phyloP scores from a whole-genome alignment of 352 stramenopile species.

The Hyaloperonospora brassicae region DNA sequence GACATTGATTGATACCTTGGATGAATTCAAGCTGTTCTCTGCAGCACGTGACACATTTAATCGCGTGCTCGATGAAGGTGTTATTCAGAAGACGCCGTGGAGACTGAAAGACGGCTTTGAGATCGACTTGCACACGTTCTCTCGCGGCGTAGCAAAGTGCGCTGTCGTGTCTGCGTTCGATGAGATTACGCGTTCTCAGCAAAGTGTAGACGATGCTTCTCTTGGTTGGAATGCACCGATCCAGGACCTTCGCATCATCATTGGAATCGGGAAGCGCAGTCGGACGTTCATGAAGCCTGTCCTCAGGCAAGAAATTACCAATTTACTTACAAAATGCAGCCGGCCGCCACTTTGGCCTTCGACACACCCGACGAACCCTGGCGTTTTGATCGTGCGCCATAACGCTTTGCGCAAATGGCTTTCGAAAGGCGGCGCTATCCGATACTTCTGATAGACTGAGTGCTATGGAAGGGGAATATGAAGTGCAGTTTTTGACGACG shows the following conservation, averaged over 20 bases:
- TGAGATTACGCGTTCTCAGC: constrained; percentile 27
- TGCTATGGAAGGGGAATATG: not conserved
- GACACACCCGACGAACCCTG: constrained; percentile 46
- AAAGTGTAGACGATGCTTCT: constrained; percentile 25
- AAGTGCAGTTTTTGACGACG: not conserved
- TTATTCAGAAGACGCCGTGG: constrained; percentile 42
- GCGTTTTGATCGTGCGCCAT: constrained; percentile 44
- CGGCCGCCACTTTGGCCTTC: constrained; percentile 42
- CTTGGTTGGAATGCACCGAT: constrained; percentile 15
- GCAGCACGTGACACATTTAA: constrained; percentile 41
- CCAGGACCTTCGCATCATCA: constrained; percentile 63
- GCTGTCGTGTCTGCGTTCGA: constrained; percentile 59
- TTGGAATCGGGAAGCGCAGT: constrained; percentile 56
- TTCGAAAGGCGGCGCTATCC: constrained; percentile 30
- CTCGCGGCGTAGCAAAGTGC: constrained; percentile 52
- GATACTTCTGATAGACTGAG: constrained; percentile 26
- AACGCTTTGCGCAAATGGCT: constrained; percentile 55
- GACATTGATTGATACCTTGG: constrained; percentile 51
- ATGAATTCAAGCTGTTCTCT: constrained; percentile 42
- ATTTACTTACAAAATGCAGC: constrained; percentile 45
- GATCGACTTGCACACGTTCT: constrained; percentile 69
- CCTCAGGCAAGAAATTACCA: constrained; percentile 40
- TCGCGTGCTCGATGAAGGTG: constrained; percentile 35
- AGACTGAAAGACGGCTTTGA: constrained; percentile 49
- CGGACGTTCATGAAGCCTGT: constrained; percentile 53